Evolutionary conservation across 305 asterid genomes (phyloP).

Genomic region (Solanum hybrid): DNA sequence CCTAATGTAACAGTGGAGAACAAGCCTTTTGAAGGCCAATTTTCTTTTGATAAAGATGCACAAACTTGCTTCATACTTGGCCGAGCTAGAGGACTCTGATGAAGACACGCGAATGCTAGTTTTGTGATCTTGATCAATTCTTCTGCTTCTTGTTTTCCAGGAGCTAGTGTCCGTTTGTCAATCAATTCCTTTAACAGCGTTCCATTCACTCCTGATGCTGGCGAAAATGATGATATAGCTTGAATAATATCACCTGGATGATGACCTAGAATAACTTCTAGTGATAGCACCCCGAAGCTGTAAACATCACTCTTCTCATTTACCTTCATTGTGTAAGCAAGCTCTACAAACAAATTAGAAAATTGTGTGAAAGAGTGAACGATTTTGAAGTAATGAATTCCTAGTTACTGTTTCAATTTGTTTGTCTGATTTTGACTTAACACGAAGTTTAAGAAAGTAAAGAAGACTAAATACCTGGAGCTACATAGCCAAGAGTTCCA

Average conservation of each 20-base stretch:
- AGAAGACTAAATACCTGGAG: conserved; percentile 24
- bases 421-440: neutral
- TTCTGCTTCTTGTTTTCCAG: neutral
- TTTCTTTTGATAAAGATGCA: conserved; percentile 5
- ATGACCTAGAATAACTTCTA: conserved; percentile 29
- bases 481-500: conserved; percentile 37
- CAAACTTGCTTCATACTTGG: conserved; percentile 27
- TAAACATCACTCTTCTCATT: conserved; percentile 30
- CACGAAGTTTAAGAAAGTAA: neutral
- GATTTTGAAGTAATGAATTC: neutral
- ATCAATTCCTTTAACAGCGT: conserved; percentile 11
- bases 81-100: conserved; percentile 12
- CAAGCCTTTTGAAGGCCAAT: neutral
- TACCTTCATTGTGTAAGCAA: conserved; percentile 28
- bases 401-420: neutral
- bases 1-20: neutral
- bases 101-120: conserved; percentile 14
- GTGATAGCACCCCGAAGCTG: conserved; percentile 30
- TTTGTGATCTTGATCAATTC: conserved; percentile 4
- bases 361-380: neutral
- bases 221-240: neutral
- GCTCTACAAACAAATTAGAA: conserved; percentile 11
- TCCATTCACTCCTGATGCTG: neutral
- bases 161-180: conserved; percentile 16
- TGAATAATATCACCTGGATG: conserved; percentile 28